Percentiles rank a stretch among this genome's conserved stretches.
These are phyloP conservation scores for Sherardia arvensis DNA, from an alignment of 257 asterid genomes.

Conservation along the genomic window DNA sequence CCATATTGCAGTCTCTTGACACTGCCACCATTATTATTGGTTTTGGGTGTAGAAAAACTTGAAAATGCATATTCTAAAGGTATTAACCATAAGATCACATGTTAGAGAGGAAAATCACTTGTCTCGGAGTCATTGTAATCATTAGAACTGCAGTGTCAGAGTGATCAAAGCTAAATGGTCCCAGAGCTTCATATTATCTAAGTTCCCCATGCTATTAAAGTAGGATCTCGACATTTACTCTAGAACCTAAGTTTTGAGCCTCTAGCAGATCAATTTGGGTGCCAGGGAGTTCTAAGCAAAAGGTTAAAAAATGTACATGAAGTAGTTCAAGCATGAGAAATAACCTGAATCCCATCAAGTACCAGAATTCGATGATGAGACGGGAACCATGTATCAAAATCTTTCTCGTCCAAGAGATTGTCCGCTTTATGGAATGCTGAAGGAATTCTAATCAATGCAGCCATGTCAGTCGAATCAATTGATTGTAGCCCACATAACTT, in stretches of 20 bases:
- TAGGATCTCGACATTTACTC: not conserved
- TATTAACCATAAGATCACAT: not conserved
- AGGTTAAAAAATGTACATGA: not conserved
- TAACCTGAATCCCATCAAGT: conserved; percentile 92
- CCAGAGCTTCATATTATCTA: not conserved
- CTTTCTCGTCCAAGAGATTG: conserved; percentile 26
- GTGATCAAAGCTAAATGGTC: not conserved
- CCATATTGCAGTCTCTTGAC: not conserved
- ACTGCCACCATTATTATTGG: not conserved
- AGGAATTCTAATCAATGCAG: conserved; percentile 73
- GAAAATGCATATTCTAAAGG: not conserved
- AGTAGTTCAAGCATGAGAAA: conserved; percentile 1
- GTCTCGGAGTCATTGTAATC: not conserved
- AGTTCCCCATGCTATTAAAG: not conserved
- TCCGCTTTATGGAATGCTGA: conserved; percentile 41
- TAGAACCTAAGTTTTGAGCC: not conserved
- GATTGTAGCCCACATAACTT: conserved; percentile 82
- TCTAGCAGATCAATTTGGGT: not conserved
- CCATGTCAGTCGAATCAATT: conserved; percentile 56
- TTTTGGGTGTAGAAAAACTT: not conserved
- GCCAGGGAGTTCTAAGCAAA: not conserved
- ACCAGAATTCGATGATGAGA: conserved; percentile 63
- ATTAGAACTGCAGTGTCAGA: not conserved
- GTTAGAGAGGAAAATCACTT: not conserved
- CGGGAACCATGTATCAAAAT: conserved; percentile 38